These are phyloP conservation scores for Fraxinus ornus DNA, from an alignment of 305 asterid species.

Conservation along the genomic window DNA sequence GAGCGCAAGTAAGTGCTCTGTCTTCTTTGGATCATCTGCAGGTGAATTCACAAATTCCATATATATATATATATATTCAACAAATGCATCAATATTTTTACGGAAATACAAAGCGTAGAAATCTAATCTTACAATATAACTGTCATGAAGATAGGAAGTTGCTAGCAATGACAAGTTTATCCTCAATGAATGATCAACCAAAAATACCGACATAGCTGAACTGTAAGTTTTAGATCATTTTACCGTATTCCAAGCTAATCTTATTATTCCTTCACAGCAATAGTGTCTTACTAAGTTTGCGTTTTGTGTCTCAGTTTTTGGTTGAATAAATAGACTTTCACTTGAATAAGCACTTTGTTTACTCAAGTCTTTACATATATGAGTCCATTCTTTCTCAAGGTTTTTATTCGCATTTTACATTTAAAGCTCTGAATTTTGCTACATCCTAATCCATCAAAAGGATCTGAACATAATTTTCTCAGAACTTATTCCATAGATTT, in stretches of 20 bases:
- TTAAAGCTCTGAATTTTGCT: background rate
- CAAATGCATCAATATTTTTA: background rate
- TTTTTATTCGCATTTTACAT: background rate
- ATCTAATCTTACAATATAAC: background rate
- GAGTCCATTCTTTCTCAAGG: background rate
- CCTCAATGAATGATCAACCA: background rate
- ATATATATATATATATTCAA: background rate
- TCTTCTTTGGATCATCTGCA: conserved; percentile 54
- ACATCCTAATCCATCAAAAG: background rate
- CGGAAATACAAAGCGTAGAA: background rate
- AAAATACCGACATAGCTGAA: background rate
- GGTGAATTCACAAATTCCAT: conserved; percentile 15
- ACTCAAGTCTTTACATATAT: background rate
- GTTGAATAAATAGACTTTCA: background rate
- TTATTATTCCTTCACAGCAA: background rate
- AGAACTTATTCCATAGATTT: background rate
- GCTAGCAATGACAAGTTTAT: background rate
- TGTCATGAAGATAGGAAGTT: background rate
- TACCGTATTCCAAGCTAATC: background rate
- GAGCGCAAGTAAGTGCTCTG: conserved; percentile 48
- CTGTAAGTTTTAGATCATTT: background rate
- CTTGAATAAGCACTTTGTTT: background rate
- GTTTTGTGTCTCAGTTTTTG: background rate
- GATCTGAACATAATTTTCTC: background rate
- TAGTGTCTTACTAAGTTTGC: background rate